Conservation (phyloP, 305 asterid species). For the Caryopteris hybrid region DNA sequence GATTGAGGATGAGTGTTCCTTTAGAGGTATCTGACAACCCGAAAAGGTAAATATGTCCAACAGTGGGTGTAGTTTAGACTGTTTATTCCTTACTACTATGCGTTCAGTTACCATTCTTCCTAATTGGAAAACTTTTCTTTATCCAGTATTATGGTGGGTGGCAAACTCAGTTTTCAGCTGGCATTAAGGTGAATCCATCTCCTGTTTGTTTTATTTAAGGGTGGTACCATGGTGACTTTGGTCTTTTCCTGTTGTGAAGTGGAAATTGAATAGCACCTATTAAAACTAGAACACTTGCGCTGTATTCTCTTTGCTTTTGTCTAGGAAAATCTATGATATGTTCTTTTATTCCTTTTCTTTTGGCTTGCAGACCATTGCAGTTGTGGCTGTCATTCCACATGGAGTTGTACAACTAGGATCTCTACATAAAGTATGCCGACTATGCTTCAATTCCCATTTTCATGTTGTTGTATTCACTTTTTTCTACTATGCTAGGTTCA, state of each 20-base stretch:
- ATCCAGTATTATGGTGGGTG: conserved; percentile 69
- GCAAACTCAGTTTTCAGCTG: conserved; percentile 86
- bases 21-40: conserved; percentile 6
- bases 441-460: conserved; percentile 7
- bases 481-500: neutral
- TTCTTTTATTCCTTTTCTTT: neutral
- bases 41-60: conserved; percentile 8
- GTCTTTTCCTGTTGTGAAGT: neutral
- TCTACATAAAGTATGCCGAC: conserved; percentile 53
- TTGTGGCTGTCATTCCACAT: conserved; percentile 73
- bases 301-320: conserved; percentile 6
- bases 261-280: conserved; percentile 3
- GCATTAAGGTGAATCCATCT: conserved; percentile 61
- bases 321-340: conserved; percentile 1
- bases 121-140: conserved; percentile 23
- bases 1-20: conserved; percentile 2
- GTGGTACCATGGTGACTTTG: conserved; percentile 2
- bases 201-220: neutral
- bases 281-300: conserved; percentile 1
- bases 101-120: conserved; percentile 7
- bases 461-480: conserved; percentile 1
- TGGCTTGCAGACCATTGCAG: conserved; percentile 77
- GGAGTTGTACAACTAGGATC: conserved; percentile 95
- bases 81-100: conserved; percentile 7
- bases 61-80: neutral